Base-by-base conservation (phyloP, 2,329 filamentous ascomycete species). In the Pseudodiploospora longispora region DNA sequence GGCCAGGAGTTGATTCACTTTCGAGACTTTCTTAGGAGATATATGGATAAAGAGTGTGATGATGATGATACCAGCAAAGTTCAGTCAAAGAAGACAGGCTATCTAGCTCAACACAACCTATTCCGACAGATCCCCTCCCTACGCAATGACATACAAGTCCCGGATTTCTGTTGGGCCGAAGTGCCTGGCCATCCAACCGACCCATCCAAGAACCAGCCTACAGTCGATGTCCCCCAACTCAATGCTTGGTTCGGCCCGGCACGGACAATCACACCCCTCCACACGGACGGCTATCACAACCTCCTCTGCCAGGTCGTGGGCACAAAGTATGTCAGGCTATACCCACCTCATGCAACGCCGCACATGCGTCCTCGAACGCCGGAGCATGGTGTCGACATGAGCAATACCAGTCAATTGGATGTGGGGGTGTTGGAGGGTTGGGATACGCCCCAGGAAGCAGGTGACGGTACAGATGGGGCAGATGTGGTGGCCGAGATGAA, bases 201-300 rank as follows among this genome's bases (percentile, higher is more conserved):
- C 39, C 43, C 58, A 5, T 47, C 56, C 5, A 55, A 62, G 34
- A 51, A 68, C 51, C 64, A 68, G 43, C 61, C 66, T 2, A 63
- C 66, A 33, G 63, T 76, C 9, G 71, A 70, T 6, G 73, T 78
- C 27, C 87, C 87, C 0, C 69, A 85, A 36, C 72, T 94, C 12
- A 95, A 97, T 63, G 89, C 87, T 6, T 98, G 93, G 93, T 84
- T 97, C 50, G 93, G 93, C 0, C 93, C 93, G 0, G 71, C 81
- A 0, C 82, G 81, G 40, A 97, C 93, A 1, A 90, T 95, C 50
- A 95, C 89, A 1, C 93, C 93, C 2, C 71, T 97, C 1, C 93
- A 98, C 62, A 94, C 88, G 2, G 93, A 97, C 57, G 87, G 86
- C 1, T 94, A 96, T 61, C 87, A 96, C 59, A 97, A 97, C 58